Percentiles rank a stretch among this genome's conserved stretches.
These are phyloP conservation scores for Pilatotrama ljubarskyi DNA, from an alignment of 768 basidiomycete species.

Conservation along the genomic window DNA sequence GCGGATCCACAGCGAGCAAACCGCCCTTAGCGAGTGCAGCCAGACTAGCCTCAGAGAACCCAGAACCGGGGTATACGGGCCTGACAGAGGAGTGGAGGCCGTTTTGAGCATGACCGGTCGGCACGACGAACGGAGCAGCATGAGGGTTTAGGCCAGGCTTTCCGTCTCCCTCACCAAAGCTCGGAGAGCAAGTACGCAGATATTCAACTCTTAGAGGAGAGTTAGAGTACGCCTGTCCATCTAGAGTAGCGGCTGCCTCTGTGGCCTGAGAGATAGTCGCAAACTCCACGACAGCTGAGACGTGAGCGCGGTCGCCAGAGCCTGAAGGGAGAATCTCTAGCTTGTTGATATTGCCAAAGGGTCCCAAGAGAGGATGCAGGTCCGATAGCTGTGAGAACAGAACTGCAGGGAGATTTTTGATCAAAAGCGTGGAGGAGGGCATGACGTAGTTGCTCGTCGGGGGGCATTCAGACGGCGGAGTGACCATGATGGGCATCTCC, in stretches of 20 bases:
- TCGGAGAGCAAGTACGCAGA: slow-evolving; percentile 22
- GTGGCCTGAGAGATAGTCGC: slow-evolving; percentile 51
- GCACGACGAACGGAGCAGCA: slow-evolving; percentile 34
- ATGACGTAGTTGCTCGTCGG: slow-evolving; percentile 9
- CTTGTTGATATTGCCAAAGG: slow-evolving; percentile 68
- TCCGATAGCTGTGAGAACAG: slow-evolving; percentile 69
- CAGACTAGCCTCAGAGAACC: slow-evolving; percentile 10
- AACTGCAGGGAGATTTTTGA: slow-evolving; percentile 63
- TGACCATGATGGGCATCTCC: slow-evolving; percentile 19
- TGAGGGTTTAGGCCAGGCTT: slow-evolving; percentile 34
- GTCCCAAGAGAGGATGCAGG: slow-evolving; percentile 70
- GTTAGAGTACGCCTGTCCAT: slow-evolving; percentile 62
- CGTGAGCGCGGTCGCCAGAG: slow-evolving; percentile 38
- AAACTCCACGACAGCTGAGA: slow-evolving; percentile 68
- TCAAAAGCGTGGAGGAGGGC: slow-evolving; percentile 44
- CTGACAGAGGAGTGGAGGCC: slow-evolving; percentile 12
- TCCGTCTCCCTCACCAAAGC: slow-evolving; percentile 6
- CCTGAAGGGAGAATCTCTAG: slow-evolving; percentile 48
- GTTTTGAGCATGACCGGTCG: slow-evolving; percentile 5
- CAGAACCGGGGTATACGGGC: slow-evolving; percentile 15
- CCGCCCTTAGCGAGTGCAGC: slow-evolving; percentile 15
- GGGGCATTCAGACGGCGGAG: slow-evolving; percentile 20
- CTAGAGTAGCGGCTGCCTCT: slow-evolving; percentile 63
- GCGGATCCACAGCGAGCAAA: slow-evolving; percentile 21
- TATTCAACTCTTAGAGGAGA: slow-evolving; percentile 42